Percentiles rank a stretch among this genome's conserved stretches.
These are phyloP conservation scores for Brassica cretica DNA, from an alignment of 345 rosid genomes.

Conservation along the genomic window DNA sequence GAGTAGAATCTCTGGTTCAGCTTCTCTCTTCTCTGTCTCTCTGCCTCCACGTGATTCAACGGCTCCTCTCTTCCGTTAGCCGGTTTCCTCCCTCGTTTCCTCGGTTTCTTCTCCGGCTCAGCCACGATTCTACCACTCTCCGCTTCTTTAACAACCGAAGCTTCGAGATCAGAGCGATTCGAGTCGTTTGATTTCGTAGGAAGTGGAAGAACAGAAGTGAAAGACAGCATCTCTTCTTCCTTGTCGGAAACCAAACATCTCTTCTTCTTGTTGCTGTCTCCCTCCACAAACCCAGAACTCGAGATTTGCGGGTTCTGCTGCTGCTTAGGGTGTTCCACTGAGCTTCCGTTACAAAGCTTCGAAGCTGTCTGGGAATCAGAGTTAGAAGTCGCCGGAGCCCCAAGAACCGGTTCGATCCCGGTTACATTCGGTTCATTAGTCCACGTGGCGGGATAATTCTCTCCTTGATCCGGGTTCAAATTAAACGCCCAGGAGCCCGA, in stretches of 20 bases:
- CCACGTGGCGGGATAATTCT: slow-evolving; percentile 85
- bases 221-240: slow-evolving; percentile 84
- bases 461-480: slow-evolving; percentile 68
- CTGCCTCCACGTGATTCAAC: slow-evolving; percentile 96
- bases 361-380: slow-evolving; percentile 35
- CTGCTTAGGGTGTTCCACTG: slow-evolving; percentile 20
- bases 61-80: slow-evolving; percentile 99
- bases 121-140: slow-evolving; percentile 42
- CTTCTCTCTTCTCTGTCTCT: slow-evolving; percentile 99
- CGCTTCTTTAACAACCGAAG: slow-evolving; percentile 80
- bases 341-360: slow-evolving; percentile 51
- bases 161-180: slow-evolving; percentile 91
- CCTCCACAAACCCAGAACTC: slow-evolving; percentile 42
- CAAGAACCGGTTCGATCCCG: slow-evolving; percentile 42
- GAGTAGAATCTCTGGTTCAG: slow-evolving; percentile 94
- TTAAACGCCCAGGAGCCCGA: slow-evolving; percentile 61
- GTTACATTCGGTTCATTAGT: slow-evolving; percentile 57
- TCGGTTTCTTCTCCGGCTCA: slow-evolving; percentile 82
- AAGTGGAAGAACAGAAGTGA: slow-evolving; percentile 63
- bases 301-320: slow-evolving; percentile 41
- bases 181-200: slow-evolving; percentile 68
- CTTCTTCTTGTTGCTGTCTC: slow-evolving; percentile 60
- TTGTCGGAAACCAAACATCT: slow-evolving; percentile 52
- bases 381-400: slow-evolving; percentile 7
- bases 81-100: slow-evolving; percentile 94